Conservation (phyloP, 1,284 basidiomycete species). For the Rhodotorula glutinis region DNA sequence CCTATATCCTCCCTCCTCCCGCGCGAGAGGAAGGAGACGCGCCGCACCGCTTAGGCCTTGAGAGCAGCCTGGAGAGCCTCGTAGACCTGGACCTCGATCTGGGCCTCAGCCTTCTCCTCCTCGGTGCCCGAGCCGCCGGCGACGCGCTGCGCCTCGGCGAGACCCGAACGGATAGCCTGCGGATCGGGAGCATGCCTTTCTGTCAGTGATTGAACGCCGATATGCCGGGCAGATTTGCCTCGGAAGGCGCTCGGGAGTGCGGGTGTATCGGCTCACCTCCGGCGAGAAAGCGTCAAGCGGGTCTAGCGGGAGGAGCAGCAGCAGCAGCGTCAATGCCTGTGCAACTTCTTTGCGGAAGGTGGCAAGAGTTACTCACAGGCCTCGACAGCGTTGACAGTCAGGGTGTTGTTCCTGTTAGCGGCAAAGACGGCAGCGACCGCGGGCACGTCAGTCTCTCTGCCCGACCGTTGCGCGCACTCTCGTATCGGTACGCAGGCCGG, state of each 20-base stretch:
- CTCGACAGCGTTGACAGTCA: constrained; percentile 97
- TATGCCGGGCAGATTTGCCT: too few species aligned
- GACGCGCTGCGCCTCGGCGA: constrained; percentile 84
- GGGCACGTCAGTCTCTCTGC: too few species aligned
- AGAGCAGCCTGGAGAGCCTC: constrained; percentile 89
- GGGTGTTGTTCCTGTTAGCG: constrained; percentile 66
- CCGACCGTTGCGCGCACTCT: too few species aligned
- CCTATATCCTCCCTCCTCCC: not conserved
- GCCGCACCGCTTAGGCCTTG: constrained; percentile 35
- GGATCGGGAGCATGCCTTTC: not conserved
- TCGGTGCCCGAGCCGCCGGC: constrained; percentile 79
- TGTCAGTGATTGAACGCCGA: too few species aligned
- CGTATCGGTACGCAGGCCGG: too few species aligned
- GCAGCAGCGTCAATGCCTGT: not conserved
- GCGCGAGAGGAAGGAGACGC: not conserved
- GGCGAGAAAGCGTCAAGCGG: constrained; percentile 84
- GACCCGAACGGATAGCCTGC: constrained; percentile 82
- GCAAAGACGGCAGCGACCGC: too few species aligned
- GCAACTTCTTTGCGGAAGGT: too few species aligned
- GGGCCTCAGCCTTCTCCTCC: constrained; percentile 85
- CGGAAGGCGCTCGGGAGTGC: too few species aligned
- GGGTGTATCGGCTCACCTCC: constrained; percentile 59
- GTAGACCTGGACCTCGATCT: constrained; percentile 93
- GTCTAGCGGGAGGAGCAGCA: constrained; percentile 45
- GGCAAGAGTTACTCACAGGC: constrained; percentile 54